phyloP scores from a whole-genome alignment of 2,329 filamentous ascomycete genomes.

The Penicillium polonicum region DNA sequence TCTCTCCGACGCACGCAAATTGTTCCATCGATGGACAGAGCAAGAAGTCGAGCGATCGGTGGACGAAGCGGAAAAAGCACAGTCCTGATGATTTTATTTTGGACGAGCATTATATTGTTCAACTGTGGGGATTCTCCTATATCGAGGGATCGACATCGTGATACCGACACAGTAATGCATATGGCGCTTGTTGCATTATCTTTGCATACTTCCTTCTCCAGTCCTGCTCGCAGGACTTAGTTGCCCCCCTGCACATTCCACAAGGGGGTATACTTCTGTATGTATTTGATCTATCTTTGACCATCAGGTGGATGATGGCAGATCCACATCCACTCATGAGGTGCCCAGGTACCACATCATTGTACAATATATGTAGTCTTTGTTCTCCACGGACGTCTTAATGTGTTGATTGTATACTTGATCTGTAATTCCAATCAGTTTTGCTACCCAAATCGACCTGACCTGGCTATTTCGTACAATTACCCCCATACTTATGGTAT shows the following conservation, averaged over 20 bases:
- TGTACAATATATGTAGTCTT: not conserved
- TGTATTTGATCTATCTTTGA: not conserved
- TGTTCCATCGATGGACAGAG: slow-evolving; percentile 63
- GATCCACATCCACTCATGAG: not conserved
- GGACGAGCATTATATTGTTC: not conserved
- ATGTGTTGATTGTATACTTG: not conserved
- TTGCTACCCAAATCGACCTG: not conserved
- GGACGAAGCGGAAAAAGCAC: slow-evolving; percentile 46
- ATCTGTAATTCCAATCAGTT: not conserved
- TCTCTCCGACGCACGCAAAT: slow-evolving; percentile 59
- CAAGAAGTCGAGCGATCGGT: slow-evolving; percentile 56
- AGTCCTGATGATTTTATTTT: not conserved
- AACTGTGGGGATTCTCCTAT: not conserved
- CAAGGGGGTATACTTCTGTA: not conserved
- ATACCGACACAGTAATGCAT: not conserved
- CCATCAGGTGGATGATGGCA: not conserved
- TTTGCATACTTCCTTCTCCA: not conserved
- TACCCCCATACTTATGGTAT: not conserved
- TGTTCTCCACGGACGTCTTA: not conserved
- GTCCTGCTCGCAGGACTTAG: not conserved
- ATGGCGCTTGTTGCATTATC: not conserved
- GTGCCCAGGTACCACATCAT: not conserved
- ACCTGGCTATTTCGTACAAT: not conserved
- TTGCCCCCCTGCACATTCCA: not conserved
- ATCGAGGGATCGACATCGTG: not conserved